Evolutionary conservation across 1,284 basidiomycete genomes (phyloP), one percentile per base, ranked within the genome.

Genomic region (Peniophora sp.): DNA sequence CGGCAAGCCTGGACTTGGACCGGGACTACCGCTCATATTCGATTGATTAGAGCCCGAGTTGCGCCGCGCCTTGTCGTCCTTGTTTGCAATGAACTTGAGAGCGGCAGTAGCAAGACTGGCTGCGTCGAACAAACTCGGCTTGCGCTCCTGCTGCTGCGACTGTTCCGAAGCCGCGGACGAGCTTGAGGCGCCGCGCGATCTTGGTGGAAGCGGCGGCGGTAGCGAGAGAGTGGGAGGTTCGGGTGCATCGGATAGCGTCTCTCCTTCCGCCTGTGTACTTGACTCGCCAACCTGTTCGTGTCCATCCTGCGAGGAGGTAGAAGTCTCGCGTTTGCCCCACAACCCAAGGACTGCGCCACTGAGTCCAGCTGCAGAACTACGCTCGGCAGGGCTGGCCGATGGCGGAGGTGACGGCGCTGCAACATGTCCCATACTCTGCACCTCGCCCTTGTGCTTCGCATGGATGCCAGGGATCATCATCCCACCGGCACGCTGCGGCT

Each of bases 381-480:
- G n/a, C n/a, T n/a, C n/a, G 10, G 34, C 34, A 10, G 34, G 34
- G 1, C 66, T 52, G 3, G 64, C 52, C 2, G 63, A 50, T 27
- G 66, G 56, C 9, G 68, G 58, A 19, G 70, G 51, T 5, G 61
- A 66, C 17, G 70, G 64, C 27, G 80, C 77, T 12, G 83, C 79
- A 50, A 79, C 75, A 57, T 84, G 83, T 3, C 86, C 87, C 73
- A 89, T 76, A 1, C 85, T 85, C 79, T 86, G 85, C 38, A 89
- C 76, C 55, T 89, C 85, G 14, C 83, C 84, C n/a, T 76, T 77
- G 60, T 89, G 83, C 56, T 80, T 85, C 6, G 78, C 85, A 59
- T 89, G 86, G 52, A 90, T 89, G 2, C 85, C 84, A 10, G 87
- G 86, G 54, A 90, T 89, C 12, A 77, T 83, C 86, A 90, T 90